Evolutionary conservation across 768 basidiomycete genomes (phyloP).

Genomic region (Mycena epipterygia): DNA sequence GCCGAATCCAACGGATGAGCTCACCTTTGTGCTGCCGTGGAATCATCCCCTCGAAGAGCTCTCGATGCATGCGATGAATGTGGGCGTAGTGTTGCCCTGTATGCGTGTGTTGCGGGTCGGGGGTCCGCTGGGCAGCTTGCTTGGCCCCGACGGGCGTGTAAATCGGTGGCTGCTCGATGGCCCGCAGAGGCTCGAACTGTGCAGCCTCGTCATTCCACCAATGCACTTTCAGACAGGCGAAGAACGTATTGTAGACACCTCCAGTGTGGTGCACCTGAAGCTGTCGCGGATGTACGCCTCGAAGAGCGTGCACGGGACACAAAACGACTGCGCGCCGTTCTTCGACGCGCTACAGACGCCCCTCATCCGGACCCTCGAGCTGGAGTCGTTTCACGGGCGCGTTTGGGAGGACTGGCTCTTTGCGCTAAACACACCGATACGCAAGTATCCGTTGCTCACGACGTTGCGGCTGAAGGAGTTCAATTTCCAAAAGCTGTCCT

Average conservation of each 20-base stretch:
- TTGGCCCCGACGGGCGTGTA: conserved; percentile 17
- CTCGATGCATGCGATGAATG: not conserved
- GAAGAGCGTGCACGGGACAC: conserved; percentile 1
- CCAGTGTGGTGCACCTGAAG: conserved; percentile 10
- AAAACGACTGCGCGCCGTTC: conserved; percentile 31
- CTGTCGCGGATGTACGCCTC: conserved; percentile 20
- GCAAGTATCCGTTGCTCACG: conserved; percentile 18
- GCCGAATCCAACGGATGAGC: not conserved
- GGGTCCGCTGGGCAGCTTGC: not conserved
- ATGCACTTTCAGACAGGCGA: conserved; percentile 27
- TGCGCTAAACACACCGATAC: not conserved
- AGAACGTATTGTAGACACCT: not conserved
- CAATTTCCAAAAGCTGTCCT: conserved; percentile 8
- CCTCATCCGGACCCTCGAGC: conserved; percentile 14
- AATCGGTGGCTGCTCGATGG: conserved; percentile 15
- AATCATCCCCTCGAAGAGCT: conserved; percentile 19
- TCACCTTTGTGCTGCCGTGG: conserved; percentile 6
- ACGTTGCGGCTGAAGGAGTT: conserved; percentile 13
- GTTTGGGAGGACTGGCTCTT: conserved; percentile 29
- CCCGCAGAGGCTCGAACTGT: conserved; percentile 16
- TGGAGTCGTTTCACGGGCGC: conserved; percentile 25
- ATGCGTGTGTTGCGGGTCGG: conserved; percentile 11
- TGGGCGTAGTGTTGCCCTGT: conserved; percentile 21
- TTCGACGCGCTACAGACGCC: conserved; percentile 31
- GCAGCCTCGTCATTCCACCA: conserved; percentile 10